These are phyloP conservation scores for Waitea zeae DNA, from an alignment of 1,284 basidiomycete genomes.

Conservation along the genomic window DNA sequence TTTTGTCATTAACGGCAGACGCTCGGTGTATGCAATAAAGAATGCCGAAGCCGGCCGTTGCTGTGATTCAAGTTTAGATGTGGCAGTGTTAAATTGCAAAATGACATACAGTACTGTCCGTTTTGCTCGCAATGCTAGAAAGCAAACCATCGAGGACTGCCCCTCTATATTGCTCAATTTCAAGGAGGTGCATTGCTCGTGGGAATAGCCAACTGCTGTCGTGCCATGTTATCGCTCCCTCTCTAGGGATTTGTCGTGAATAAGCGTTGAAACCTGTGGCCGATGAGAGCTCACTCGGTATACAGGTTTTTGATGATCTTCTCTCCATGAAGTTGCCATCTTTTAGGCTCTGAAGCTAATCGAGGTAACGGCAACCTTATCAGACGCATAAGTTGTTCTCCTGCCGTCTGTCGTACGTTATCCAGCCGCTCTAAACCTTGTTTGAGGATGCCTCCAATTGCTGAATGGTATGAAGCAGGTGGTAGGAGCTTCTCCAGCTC, in stretches of 20 bases:
- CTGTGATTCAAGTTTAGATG: slow-evolving; percentile 18
- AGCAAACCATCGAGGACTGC: slow-evolving; percentile 59
- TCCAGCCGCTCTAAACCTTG: slow-evolving; percentile 87
- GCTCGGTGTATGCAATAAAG: slow-evolving; percentile 30
- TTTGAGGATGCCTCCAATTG: slow-evolving; percentile 59
- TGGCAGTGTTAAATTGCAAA: neutral
- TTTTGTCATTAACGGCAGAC: slow-evolving; percentile 23
- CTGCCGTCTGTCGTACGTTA: slow-evolving; percentile 72
- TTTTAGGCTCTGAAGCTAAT: slow-evolving; percentile 17
- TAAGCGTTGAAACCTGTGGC: no score
- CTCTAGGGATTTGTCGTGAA: no score
- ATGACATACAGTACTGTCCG: slow-evolving; percentile 58
- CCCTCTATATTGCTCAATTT: slow-evolving; percentile 39
- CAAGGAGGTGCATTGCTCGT: slow-evolving; percentile 49
- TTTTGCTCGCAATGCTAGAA: slow-evolving; percentile 63
- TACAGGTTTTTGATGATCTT: slow-evolving; percentile 34
- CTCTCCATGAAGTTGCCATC: slow-evolving; percentile 32
- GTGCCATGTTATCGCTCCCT: slow-evolving; percentile 52
- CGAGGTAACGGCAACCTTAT: slow-evolving; percentile 27
- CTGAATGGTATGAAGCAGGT: slow-evolving; percentile 33
- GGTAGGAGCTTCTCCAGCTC: slow-evolving; percentile 40
- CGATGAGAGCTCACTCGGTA: slow-evolving; percentile 22
- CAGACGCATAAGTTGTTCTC: slow-evolving; percentile 36
- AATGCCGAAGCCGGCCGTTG: slow-evolving; percentile 49
- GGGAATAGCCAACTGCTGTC: slow-evolving; percentile 59